phyloP scores from a whole-genome alignment of 2,329 filamentous ascomycete species.

The Truncatella angustata region DNA sequence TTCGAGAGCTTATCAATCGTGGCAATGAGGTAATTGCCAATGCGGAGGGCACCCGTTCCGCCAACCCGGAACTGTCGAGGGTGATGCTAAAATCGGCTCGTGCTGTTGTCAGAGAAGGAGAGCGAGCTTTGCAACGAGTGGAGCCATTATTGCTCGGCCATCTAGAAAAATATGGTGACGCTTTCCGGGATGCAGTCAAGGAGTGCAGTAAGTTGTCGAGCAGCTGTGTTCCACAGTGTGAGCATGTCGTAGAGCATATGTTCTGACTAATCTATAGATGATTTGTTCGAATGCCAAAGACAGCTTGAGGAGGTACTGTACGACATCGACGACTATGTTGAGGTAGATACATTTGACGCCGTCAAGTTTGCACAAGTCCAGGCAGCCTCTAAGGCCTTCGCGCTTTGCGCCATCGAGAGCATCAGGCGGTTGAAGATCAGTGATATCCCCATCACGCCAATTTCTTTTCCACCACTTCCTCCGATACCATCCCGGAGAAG shows the following conservation, averaged over 20 bases:
- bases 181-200: conserved; percentile 33
- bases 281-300: conserved; percentile 22
- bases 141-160: conserved; percentile 36
- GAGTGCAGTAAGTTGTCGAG: conserved; percentile 29
- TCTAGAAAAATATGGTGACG: conserved; percentile 33
- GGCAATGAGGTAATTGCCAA: conserved; percentile 35
- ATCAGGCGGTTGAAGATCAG: conserved; percentile 33
- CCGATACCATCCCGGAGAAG: conserved; percentile 6
- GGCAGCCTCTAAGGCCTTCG: conserved; percentile 37
- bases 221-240: too few species aligned
- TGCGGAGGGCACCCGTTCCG: conserved; percentile 24
- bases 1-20: conserved; percentile 36
- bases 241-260: too few species aligned
- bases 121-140: conserved; percentile 35
- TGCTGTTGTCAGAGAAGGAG: conserved; percentile 34
- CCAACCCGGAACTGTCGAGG: conserved; percentile 20
- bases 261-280: too few species aligned
- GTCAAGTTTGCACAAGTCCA: conserved; percentile 36
- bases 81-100: conserved; percentile 33
- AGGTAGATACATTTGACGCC: conserved; percentile 34
- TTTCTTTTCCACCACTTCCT: conserved; percentile 23
- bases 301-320: conserved; percentile 39
- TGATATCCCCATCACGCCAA: conserved; percentile 8
- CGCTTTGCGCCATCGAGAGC: conserved; percentile 36
- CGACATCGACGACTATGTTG: conserved; percentile 42